Conservation (phyloP, 306 rosid species). For the Parietaria judaica region DNA sequence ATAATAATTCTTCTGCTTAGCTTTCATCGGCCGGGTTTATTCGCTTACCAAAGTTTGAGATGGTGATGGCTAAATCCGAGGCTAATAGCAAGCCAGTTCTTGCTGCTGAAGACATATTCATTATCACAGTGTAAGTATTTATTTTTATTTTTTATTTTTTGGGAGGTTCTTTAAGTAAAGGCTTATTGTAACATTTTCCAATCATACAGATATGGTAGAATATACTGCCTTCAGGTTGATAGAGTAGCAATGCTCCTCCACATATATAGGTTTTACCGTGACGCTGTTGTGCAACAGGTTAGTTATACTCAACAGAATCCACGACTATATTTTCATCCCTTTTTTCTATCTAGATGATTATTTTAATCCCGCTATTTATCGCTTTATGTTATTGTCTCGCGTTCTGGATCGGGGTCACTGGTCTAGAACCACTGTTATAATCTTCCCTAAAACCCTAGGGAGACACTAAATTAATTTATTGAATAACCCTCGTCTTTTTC, state of each 20-base stretch:
- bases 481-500: background rate
- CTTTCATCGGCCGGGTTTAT: constrained; percentile 90
- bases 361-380: no score
- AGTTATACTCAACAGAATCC: constrained; percentile 10
- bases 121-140: constrained; percentile 71
- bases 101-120: constrained; percentile 77
- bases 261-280: constrained; percentile 84
- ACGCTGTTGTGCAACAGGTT: constrained; percentile 98
- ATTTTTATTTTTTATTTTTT: constrained; percentile 14
- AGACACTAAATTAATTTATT: no score
- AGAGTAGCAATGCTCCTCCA: constrained; percentile 94
- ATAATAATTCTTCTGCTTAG: constrained; percentile 32
- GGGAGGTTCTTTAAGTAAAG: constrained; percentile 16
- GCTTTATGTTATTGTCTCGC: no score
- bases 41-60: constrained; percentile 92
- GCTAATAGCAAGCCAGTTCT: constrained; percentile 81
- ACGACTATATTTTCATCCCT: background rate
- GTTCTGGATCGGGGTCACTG: no score
- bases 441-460: no score
- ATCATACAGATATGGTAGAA: constrained; percentile 81
- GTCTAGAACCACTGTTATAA: no score
- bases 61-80: constrained; percentile 94
- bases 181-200: constrained; percentile 9
- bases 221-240: constrained; percentile 95
- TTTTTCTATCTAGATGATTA: background rate